Evolutionary conservation across 768 basidiomycete species (phyloP).

Genomic region (Rhizopogon rudus): DNA sequence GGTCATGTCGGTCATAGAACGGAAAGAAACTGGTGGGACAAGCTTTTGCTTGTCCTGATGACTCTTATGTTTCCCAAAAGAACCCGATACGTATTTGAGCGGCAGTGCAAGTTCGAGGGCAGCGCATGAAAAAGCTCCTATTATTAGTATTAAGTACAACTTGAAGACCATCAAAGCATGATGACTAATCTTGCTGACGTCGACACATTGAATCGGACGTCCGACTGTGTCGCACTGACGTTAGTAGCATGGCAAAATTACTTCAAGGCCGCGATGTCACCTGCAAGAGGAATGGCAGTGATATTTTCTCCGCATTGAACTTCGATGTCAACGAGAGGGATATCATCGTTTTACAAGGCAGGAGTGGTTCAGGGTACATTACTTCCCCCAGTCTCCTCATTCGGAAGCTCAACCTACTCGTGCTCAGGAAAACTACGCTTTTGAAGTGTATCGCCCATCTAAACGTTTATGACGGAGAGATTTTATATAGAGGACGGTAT

Average conservation of each 20-base stretch:
- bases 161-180: no score
- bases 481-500: constrained; percentile 65
- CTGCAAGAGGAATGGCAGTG: constrained; percentile 41
- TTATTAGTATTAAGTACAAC: no score
- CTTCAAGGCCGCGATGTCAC: constrained; percentile 51
- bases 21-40: neutral
- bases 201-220: neutral
- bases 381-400: neutral
- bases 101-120: constrained; percentile 4
- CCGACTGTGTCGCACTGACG: neutral
- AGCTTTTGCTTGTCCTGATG: no score
- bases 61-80: neutral
- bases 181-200: neutral
- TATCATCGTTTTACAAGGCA: constrained; percentile 72
- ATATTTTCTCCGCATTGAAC: constrained; percentile 56
- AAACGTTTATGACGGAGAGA: constrained; percentile 60
- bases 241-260: constrained; percentile 25
- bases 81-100: neutral
- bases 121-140: constrained; percentile 6
- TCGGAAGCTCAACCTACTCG: neutral
- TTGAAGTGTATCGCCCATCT: constrained; percentile 84
- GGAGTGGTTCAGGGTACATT: constrained; percentile 67
- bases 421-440: constrained; percentile 59
- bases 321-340: constrained; percentile 69
- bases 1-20: neutral